Evolutionary conservation across 176 grass and related monocot species (phyloP).

Genomic region (Guadua angustifolia): DNA sequence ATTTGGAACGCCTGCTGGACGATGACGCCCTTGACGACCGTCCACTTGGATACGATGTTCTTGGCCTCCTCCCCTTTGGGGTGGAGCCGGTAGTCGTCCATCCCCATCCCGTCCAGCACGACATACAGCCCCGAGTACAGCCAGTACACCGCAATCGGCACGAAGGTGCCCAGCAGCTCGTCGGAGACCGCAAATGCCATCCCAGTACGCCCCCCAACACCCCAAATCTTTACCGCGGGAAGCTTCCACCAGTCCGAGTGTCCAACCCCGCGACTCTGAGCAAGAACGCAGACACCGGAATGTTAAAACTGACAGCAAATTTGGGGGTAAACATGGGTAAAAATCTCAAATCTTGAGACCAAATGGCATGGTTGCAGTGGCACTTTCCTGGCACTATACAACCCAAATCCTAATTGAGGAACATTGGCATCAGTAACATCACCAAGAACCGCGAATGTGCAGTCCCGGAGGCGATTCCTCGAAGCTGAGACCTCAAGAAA

Average conservation of each 20-base stretch:
- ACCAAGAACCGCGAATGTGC: constrained; percentile 31
- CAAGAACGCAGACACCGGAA: constrained; percentile 6
- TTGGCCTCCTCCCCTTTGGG: constrained; percentile 73
- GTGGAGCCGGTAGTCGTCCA: constrained; percentile 83
- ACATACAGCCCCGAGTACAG: constrained; percentile 80
- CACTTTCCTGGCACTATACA: neutral
- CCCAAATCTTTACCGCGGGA: constrained; percentile 6
- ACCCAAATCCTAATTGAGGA: neutral
- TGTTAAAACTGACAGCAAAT: constrained; percentile 9
- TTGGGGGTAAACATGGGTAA: neutral
- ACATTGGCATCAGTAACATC: neutral
- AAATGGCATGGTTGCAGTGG: neutral
- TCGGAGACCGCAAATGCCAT: constrained; percentile 77
- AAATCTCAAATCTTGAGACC: constrained; percentile 39
- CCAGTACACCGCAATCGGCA: constrained; percentile 91
- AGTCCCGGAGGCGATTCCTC: neutral
- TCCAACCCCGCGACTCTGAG: constrained; percentile 5
- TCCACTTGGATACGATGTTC: constrained; percentile 73
- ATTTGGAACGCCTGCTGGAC: constrained; percentile 85
- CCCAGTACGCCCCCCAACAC: neutral
- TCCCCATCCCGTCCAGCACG: constrained; percentile 59
- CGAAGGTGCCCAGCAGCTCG: constrained; percentile 84
- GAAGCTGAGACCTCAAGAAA: neutral
- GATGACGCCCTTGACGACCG: constrained; percentile 82
- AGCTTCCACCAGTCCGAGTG: neutral